Evolutionary conservation across 2,329 filamentous ascomycete genomes (phyloP), one percentile per base, ranked within the genome.

Genomic region (Epichloe bromicola): DNA sequence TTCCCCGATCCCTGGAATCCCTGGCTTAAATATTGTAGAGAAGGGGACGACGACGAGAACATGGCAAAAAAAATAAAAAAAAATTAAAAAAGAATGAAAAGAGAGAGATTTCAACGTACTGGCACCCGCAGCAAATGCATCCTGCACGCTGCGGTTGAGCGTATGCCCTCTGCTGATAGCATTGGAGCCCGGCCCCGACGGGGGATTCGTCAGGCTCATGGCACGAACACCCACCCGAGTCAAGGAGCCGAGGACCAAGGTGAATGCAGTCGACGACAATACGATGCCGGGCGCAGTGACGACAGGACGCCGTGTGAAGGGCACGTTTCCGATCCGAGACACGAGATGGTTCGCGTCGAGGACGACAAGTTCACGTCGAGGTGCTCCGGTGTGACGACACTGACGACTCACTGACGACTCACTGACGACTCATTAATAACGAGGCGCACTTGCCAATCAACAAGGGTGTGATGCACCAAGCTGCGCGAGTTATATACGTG

Each of bases 81-180:
- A 30, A 20, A n/a, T n/a, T n/a, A n/a, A n/a, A n/a, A n/a, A n/a
- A n/a, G n/a, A n/a, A n/a, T n/a, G n/a, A n/a, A n/a, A n/a, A n/a
- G n/a, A n/a, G n/a, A 43, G 30, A 23, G 30, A 37, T 19, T 36
- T 42, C 14, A 37, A 48, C 46, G 12, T 46, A 48, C 44, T 46
- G 20, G 60, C 71, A 80, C 79, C 51, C 26, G 82, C 77, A 69
- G 82, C 76, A 69, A 82, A 81, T 38, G 75, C 74, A 54, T 77
- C 72, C 64, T 81, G 78, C 51, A 79, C 75, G 57, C 72, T 79
- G 60, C 78, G 71, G 68, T 82, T 82, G 50, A 80, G 65, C 30
- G 67, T 68, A 58, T 74, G 73, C 45, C 56, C 54, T 55, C 56
- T 38, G 54, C 70, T 68, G 48, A 66, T 65, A 46, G 67, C 63